These are phyloP conservation scores for Mycena citricolor DNA, from an alignment of 1,284 basidiomycete species.

Conservation along the genomic window DNA sequence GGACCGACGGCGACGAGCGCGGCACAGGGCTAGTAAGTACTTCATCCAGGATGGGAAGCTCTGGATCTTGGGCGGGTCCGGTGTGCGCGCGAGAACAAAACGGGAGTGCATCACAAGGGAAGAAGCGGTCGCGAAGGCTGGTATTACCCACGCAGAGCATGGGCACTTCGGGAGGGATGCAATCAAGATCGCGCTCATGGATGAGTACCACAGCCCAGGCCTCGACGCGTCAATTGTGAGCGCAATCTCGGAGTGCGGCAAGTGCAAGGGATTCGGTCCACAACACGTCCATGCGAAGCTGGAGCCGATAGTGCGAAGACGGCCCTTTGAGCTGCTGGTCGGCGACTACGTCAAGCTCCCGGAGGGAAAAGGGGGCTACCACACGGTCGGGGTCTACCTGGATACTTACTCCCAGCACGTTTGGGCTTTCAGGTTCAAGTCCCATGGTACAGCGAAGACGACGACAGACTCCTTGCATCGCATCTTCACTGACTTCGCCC, in stretches of 20 bases:
- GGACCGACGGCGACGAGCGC: constrained; percentile 21
- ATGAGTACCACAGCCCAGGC: constrained; percentile 28
- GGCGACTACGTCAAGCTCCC: constrained; percentile 35
- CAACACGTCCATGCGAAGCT: constrained; percentile 32
- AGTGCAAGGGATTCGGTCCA: constrained; percentile 30
- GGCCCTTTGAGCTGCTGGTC: constrained; percentile 37
- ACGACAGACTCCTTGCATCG: constrained; percentile 23
- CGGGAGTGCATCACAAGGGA: constrained; percentile 23
- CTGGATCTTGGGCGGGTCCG: constrained; percentile 28
- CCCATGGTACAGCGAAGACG: constrained; percentile 21
- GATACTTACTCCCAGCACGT: constrained; percentile 4
- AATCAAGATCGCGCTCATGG: constrained; percentile 29
- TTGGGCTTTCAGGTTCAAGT: constrained; percentile 12
- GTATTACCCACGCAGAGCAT: constrained; percentile 22
- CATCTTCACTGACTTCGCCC: constrained; percentile 27
- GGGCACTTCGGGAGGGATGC: constrained; percentile 33
- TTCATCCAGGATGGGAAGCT: constrained; percentile 32
- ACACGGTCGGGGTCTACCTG: constrained; percentile 5
- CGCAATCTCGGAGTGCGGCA: constrained; percentile 31
- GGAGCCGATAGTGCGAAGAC: constrained; percentile 34
- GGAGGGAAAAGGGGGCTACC: constrained; percentile 31
- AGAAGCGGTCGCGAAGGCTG: constrained; percentile 24
- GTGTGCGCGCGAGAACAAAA: constrained; percentile 17
- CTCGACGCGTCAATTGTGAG: constrained; percentile 30
- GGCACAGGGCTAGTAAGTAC: constrained; percentile 30